Evolutionary conservation across 306 rosid genomes (phyloP), one percentile per base, ranked within the genome.

Genomic region (Fragaria vesca): DNA sequence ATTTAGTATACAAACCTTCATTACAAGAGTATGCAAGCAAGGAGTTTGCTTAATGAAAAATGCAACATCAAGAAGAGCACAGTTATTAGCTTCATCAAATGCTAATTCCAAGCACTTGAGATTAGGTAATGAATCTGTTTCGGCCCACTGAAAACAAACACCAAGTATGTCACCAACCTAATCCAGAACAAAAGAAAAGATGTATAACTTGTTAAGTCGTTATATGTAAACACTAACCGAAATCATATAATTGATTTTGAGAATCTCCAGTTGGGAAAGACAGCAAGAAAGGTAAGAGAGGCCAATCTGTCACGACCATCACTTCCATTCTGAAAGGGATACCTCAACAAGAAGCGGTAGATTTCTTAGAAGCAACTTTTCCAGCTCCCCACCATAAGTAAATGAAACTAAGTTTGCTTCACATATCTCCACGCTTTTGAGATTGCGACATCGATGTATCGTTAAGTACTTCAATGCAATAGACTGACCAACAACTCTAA

Each of bases 291-390:
- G 21, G 20, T 52, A 46, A 46, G 13, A 11, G 52, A 57, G 36
- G 67, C 5, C 42, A 38, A 38, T 4, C 6, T 4, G 4, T 42
- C 45, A 1, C 8, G 45, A 42, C 45, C 45, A 42, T 42, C 9
- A 2, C 45, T 6, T 42, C 50, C 45, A 16, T 73, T 51, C 60
- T 6, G 12, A 10, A 38, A 57, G 16, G 69, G 69, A 58, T 10
- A 60, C 69, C 69, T 74, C 69, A 21, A 74, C 69, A 58, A 74
- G 77, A 16, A 1, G 21, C 16, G 78, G 69, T 3, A 74, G 69
- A 58, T 74, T 74, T 20, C 16, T 21, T 6, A 57, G 8, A 34
- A 38, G 15, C 69, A 74, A 74, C 26, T 15, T 12, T 6, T 9
- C 26, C 24, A 58, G 17, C 16, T 13, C 0, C 26, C 43, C 40